These are phyloP conservation scores for Thymus mandschuricus DNA, from an alignment of 257 asterid species.

Conservation along the genomic window DNA sequence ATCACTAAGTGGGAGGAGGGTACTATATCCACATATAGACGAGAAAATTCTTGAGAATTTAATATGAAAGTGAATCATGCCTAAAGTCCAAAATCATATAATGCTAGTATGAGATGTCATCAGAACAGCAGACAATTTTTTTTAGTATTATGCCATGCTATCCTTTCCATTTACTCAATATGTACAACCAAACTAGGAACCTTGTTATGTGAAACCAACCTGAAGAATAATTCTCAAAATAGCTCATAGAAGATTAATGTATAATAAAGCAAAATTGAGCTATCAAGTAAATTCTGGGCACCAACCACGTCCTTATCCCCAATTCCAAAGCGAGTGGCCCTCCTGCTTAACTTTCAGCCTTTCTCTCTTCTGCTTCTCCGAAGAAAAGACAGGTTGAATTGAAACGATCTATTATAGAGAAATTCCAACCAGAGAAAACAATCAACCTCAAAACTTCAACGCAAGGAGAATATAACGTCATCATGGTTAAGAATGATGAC, in stretches of 20 bases:
- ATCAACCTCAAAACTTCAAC: constrained; percentile 45
- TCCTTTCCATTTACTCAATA: neutral
- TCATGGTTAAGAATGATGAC: constrained; percentile 18
- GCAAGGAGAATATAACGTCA: constrained; percentile 28
- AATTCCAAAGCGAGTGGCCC: constrained; percentile 47
- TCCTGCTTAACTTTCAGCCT: constrained; percentile 54
- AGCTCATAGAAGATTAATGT: constrained; percentile 25
- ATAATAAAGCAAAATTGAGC: constrained; percentile 12
- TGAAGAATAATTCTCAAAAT: constrained; percentile 5
- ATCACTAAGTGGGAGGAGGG: neutral
- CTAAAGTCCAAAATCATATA: neutral
- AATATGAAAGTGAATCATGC: neutral
- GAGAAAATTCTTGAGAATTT: neutral
- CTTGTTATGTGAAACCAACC: constrained; percentile 3
- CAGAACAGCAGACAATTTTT: neutral
- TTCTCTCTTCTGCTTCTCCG: constrained; percentile 56
- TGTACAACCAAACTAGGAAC: neutral
- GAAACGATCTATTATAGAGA: constrained; percentile 55
- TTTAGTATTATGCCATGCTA: neutral
- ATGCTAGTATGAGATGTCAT: neutral
- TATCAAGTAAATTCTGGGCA: constrained; percentile 39
- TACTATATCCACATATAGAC: neutral
- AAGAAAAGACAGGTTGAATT: constrained; percentile 49
- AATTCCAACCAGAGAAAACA: constrained; percentile 52
- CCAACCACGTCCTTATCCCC: constrained; percentile 60